These are phyloP conservation scores for Aspergillus fischeri DNA, from an alignment of 2,329 filamentous ascomycete species.

Conservation along the genomic window DNA sequence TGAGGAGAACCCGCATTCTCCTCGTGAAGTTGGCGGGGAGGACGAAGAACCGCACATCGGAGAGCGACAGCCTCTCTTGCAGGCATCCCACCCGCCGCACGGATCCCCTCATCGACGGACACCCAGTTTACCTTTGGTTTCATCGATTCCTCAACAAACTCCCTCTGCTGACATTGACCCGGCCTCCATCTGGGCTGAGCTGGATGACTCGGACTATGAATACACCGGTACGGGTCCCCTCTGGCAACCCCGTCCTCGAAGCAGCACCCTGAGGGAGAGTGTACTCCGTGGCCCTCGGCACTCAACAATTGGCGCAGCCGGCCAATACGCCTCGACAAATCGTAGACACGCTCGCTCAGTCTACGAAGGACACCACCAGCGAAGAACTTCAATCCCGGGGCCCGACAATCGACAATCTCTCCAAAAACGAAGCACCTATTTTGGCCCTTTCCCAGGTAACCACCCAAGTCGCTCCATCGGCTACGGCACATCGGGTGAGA, in stretches of 20 bases:
- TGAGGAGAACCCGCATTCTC: slow-evolving; percentile 46
- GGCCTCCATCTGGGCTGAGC: slow-evolving; percentile 81
- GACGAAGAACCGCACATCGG: slow-evolving; percentile 41
- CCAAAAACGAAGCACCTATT: slow-evolving; percentile 14
- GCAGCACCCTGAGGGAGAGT: slow-evolving; percentile 11
- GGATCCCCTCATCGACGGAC: slow-evolving; percentile 29
- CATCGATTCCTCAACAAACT: slow-evolving; percentile 40
- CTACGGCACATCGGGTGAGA: slow-evolving; percentile 25
- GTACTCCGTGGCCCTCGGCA: slow-evolving; percentile 19
- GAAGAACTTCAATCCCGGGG: slow-evolving; percentile 25
- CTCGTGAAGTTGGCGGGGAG: slow-evolving; percentile 19
- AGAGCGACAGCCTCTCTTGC: slow-evolving; percentile 38
- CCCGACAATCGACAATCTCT: slow-evolving; percentile 15
- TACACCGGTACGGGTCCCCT: slow-evolving; percentile 9
- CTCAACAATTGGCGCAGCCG: slow-evolving; percentile 17
- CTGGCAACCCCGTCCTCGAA: slow-evolving; percentile 18
- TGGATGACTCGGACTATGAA: slow-evolving; percentile 65
- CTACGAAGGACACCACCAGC: slow-evolving; percentile 12
- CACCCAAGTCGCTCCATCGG: slow-evolving; percentile 14
- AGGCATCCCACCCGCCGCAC: slow-evolving; percentile 20
- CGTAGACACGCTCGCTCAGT: slow-evolving; percentile 16
- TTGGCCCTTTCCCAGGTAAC: slow-evolving; percentile 30
- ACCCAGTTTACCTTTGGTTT: slow-evolving; percentile 29
- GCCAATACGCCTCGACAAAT: slow-evolving; percentile 18
- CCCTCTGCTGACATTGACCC: slow-evolving; percentile 59